These are phyloP conservation scores for Tilletia setariae DNA, from an alignment of 1,284 basidiomycete species.

Conservation along the genomic window DNA sequence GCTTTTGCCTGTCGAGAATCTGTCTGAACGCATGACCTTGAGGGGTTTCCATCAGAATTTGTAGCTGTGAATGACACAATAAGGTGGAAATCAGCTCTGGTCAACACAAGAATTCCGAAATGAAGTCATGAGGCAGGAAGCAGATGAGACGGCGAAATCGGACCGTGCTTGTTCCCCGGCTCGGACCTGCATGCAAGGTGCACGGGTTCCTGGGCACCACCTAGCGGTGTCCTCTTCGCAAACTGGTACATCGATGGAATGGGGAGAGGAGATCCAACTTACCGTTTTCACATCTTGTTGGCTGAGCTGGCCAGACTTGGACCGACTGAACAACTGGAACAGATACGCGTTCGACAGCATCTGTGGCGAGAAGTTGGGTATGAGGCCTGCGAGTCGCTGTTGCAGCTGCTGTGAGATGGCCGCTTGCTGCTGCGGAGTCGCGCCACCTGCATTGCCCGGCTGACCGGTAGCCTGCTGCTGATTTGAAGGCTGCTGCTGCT, in stretches of 20 bases:
- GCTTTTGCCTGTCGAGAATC: background rate
- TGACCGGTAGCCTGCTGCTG: conserved; percentile 11
- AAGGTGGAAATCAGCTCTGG: background rate
- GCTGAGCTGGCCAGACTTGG: background rate
- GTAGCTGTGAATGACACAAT: background rate
- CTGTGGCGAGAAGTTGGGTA: background rate
- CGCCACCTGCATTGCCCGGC: too few species aligned
- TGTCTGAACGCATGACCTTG: background rate
- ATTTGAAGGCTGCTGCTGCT: conserved; percentile 24
- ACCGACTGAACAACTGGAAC: background rate
- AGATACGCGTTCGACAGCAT: background rate
- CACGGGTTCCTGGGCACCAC: too few species aligned
- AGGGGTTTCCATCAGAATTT: background rate
- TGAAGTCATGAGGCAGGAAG: background rate
- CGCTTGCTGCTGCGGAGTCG: background rate
- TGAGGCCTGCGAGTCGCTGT: background rate
- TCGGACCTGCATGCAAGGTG: too few species aligned
- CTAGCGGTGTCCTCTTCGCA: too few species aligned
- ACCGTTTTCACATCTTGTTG: background rate
- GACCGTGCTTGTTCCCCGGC: too few species aligned
- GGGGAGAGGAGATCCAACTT: background rate
- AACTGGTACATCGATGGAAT: too few species aligned
- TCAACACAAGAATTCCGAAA: background rate
- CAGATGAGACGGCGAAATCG: too few species aligned
- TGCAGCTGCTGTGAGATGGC: background rate